Conservation (phyloP, 2,329 filamentous ascomycete genomes). For the Mycosphaerella sp. region DNA sequence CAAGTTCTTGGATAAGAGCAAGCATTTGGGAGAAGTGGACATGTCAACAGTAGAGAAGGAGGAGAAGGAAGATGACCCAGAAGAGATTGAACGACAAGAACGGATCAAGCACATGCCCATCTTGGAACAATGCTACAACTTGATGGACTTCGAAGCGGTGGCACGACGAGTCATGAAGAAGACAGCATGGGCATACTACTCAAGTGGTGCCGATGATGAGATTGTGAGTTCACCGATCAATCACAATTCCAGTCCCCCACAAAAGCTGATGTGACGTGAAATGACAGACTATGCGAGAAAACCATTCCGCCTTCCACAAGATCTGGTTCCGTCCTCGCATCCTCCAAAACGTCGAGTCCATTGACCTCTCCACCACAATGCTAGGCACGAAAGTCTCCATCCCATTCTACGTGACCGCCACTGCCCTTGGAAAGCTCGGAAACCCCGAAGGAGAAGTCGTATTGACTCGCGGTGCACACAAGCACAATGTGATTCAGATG, state of each 20-base stretch:
- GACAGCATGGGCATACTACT: slow-evolving; percentile 96
- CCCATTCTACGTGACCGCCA: slow-evolving; percentile 95
- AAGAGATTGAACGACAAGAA: slow-evolving; percentile 67
- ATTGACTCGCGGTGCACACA: slow-evolving; percentile 73
- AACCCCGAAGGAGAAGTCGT: slow-evolving; percentile 91
- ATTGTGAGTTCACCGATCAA: slow-evolving; percentile 2
- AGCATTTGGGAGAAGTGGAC: slow-evolving; percentile 84
- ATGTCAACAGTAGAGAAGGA: slow-evolving; percentile 70
- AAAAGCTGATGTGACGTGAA: not conserved
- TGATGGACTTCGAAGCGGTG: slow-evolving; percentile 93
- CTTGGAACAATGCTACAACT: slow-evolving; percentile 82
- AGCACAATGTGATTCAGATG: slow-evolving; percentile 94
- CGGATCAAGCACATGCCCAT: slow-evolving; percentile 63
- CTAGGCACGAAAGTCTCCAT: slow-evolving; percentile 76
- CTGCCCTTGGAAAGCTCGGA: slow-evolving; percentile 89
- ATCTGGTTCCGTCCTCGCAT: slow-evolving; percentile 93
- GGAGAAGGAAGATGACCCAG: slow-evolving; percentile 60
- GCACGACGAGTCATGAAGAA: slow-evolving; percentile 90
- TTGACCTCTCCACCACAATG: slow-evolving; percentile 89
- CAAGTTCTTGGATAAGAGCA: slow-evolving; percentile 72
- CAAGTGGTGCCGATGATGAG: slow-evolving; percentile 74
- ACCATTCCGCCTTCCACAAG: slow-evolving; percentile 92
- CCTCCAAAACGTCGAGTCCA: slow-evolving; percentile 78
- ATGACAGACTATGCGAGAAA: slow-evolving; percentile 62
- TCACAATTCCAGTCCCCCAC: not conserved